Evolutionary conservation across 2,329 filamentous ascomycete species (phyloP).

Genomic region (Ophiocordyceps unilateralis): DNA sequence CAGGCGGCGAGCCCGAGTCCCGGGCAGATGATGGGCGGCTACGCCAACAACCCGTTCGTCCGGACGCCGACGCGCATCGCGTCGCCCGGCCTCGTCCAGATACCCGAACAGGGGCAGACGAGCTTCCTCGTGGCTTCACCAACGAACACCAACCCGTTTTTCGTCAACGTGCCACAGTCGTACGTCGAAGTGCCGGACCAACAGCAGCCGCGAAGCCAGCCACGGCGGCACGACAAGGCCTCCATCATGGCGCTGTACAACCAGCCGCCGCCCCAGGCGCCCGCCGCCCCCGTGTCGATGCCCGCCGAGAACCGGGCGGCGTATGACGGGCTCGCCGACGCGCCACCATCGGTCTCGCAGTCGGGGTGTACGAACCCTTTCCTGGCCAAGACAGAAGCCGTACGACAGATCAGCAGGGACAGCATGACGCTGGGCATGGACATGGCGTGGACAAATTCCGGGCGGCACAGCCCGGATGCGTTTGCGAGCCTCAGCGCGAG

Average conservation of each 20-base stretch:
- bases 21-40: constrained; percentile 19
- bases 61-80: constrained; percentile 32
- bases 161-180: constrained; percentile 10
- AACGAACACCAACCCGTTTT: constrained; percentile 20
- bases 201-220: constrained; percentile 20
- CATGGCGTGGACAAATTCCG: constrained; percentile 44
- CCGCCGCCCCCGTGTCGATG: constrained; percentile 8
- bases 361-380: constrained; percentile 41
- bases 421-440: constrained; percentile 51
- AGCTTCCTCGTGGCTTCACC: constrained; percentile 19
- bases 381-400: constrained; percentile 28
- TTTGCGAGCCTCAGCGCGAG: constrained; percentile 59
- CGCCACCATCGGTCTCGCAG: constrained; percentile 14
- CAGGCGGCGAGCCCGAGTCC: constrained; percentile 16
- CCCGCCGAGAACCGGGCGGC: constrained; percentile 13
- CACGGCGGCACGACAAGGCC: constrained; percentile 45
- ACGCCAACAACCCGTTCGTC: constrained; percentile 29
- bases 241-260: constrained; percentile 64
- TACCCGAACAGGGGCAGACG: constrained; percentile 32
- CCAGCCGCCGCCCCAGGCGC: constrained; percentile 24
- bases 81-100: constrained; percentile 31
- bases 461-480: constrained; percentile 62
- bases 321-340: constrained; percentile 8
- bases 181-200: constrained; percentile 7
- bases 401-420: constrained; percentile 39